Base-by-base conservation (phyloP, 2,329 filamentous ascomycete species). In the Xylaria digitata region DNA sequence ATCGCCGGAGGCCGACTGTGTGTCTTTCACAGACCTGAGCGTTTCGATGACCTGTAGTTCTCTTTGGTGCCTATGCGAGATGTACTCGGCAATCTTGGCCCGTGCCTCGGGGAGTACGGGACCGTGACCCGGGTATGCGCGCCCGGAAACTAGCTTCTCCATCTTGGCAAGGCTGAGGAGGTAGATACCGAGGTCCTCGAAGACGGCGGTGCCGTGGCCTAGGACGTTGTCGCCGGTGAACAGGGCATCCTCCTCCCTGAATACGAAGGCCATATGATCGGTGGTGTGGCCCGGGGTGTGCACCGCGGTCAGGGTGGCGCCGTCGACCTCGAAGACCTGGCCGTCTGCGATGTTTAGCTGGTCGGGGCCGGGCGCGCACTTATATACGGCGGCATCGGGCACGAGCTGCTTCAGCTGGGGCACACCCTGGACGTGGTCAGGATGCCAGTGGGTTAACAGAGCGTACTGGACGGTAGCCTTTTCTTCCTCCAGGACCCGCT, bases 401-500 rank as follows among this genome's bases (percentile, higher is more conserved):
- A 84, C 92, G 26, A 90, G 76, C 15, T 81, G 78, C 19, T 89
- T 81, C 0, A 97, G 82, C 73, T 96, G 89, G 2, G 81, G 77
- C 26, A 97, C 86, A 7, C 96, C 96, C 26, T 89, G 87, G 6
- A 90, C 86, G 76, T 99, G 96, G 76, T 99, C 96, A 48, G 82
- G 86, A 76, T 99, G 96, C 93, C 94, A 97, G 78, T 99, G 96
- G 0, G 94, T 96, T 55, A 99, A 83, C 23, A 99, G 83, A 0
- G 90, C 89, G 19, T 84, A 82, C n/a, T 87, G 83, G 26, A 98
- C 82, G 0, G 83, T 86, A 21, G 91, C 90, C 26, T 89, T 85
- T 77, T 97, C 92, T 26, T 87, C 80, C 6, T 83, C 78, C 2
- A 98, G 84, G 0, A 90, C 87, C 3, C 83, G 80, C 70, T 87